phyloP scores from a whole-genome alignment of 352 stramenopile genomes.

The Pythium myriotylum region DNA sequence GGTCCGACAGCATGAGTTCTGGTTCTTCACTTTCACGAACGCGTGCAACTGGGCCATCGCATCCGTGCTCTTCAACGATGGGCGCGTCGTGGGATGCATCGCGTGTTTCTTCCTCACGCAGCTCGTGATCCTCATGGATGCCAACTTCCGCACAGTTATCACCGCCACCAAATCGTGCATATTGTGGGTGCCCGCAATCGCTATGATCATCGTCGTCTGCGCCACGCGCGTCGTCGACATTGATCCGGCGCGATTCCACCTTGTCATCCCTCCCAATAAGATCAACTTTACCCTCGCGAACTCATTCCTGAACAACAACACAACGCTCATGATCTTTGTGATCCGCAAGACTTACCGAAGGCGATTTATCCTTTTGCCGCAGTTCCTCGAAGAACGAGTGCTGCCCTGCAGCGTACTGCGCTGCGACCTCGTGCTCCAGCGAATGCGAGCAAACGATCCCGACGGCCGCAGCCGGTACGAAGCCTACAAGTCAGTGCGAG shows the following conservation, averaged over 20 bases:
- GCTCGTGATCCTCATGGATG: constrained; percentile 28
- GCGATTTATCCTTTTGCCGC: background rate
- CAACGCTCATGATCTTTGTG: constrained; percentile 29
- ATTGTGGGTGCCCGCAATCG: constrained; percentile 21
- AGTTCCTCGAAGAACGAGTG: constrained; percentile 11
- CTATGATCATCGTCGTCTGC: constrained; percentile 19
- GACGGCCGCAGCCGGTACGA: constrained; percentile 12
- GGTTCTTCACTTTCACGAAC: constrained; percentile 32
- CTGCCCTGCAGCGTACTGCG: constrained; percentile 15
- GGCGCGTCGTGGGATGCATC: constrained; percentile 17
- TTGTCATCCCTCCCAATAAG: constrained; percentile 18
- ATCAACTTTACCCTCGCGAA: constrained; percentile 27
- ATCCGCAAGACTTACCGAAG: constrained; percentile 18
- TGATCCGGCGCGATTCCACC: constrained; percentile 13
- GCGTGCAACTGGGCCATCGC: constrained; percentile 24
- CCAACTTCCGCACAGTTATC: constrained; percentile 28
- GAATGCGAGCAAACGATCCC: constrained; percentile 9
- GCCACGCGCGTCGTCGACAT: constrained; percentile 21
- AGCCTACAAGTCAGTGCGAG: constrained; percentile 10
- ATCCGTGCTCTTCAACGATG: constrained; percentile 14
- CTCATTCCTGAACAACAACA: constrained; percentile 31
- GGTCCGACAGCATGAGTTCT: constrained; percentile 28
- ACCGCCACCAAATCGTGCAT: constrained; percentile 7
- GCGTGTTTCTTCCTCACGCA: constrained; percentile 20
- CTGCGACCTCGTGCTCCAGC: constrained; percentile 21